These are phyloP conservation scores for Gypsophila paniculata DNA, from an alignment of 179 eudicot genomes.

Conservation along the genomic window DNA sequence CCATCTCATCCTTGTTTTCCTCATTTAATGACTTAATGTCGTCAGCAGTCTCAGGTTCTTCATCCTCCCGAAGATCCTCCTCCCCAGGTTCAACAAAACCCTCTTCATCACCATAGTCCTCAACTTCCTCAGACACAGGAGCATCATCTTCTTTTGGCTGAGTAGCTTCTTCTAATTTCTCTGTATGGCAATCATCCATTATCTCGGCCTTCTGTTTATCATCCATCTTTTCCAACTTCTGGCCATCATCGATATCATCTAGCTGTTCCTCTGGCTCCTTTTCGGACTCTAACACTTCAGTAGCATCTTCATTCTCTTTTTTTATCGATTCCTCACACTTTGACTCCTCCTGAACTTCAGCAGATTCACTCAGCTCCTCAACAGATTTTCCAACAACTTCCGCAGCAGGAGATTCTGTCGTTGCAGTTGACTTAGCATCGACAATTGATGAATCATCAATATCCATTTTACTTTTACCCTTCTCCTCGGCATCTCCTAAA, in stretches of 20 bases:
- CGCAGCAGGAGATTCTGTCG: slow-evolving; percentile 16
- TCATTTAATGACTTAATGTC: slow-evolving; percentile 37
- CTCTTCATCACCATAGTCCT: slow-evolving; percentile 43
- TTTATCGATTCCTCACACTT: slow-evolving; percentile 15
- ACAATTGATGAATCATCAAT: slow-evolving; percentile 23
- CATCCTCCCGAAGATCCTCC: slow-evolving; percentile 47
- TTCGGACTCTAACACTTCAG: slow-evolving; percentile 23
- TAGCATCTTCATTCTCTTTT: slow-evolving; percentile 7
- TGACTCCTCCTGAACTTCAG: slow-evolving; percentile 21
- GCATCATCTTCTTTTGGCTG: slow-evolving; percentile 32
- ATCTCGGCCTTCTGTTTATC: slow-evolving; percentile 21
- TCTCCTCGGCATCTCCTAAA: slow-evolving; percentile 20
- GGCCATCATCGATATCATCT: slow-evolving; percentile 17
- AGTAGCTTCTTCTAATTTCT: slow-evolving; percentile 29
- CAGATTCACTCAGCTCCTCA: slow-evolving; percentile 29
- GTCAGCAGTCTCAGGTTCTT: slow-evolving; percentile 37
- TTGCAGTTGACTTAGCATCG: slow-evolving; percentile 23
- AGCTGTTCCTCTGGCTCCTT: slow-evolving; percentile 14
- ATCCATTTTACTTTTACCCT: slow-evolving; percentile 34
- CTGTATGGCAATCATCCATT: slow-evolving; percentile 29
- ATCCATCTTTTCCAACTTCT: slow-evolving; percentile 29
- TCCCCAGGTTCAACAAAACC: slow-evolving; percentile 51
- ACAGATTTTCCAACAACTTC: slow-evolving; percentile 23
- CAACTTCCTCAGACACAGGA: slow-evolving; percentile 32
- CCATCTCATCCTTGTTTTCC: slow-evolving; percentile 44